A percentile compares a stretch with the other conserved stretches of the same genome.
Conservation (phyloP, 805 yeast genomes). For the Wickerhamiella lipophila region DNA sequence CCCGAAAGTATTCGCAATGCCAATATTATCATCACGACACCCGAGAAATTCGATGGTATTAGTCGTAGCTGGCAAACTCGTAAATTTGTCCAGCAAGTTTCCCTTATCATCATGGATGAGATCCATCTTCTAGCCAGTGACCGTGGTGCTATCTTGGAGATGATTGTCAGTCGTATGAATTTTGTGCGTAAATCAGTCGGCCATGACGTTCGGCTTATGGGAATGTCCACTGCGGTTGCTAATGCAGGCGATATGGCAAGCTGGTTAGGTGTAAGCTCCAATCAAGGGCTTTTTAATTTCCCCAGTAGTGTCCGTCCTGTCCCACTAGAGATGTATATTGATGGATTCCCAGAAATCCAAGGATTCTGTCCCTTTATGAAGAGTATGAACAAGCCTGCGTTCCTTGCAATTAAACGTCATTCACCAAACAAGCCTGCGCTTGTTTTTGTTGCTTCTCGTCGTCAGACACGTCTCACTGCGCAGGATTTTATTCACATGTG, state of each 20-base stretch:
- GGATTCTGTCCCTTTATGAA: conserved; percentile 79
- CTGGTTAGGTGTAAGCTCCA: conserved; percentile 57
- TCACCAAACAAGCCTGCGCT: conserved; percentile 75
- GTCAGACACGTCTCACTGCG: conserved; percentile 73
- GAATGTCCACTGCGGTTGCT: conserved; percentile 77
- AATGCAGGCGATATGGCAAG: conserved; percentile 79
- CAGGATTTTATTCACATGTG: conserved; percentile 64
- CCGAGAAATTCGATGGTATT: conserved; percentile 79
- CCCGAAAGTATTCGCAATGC: conserved; percentile 53
- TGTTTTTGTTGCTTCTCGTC: conserved; percentile 72
- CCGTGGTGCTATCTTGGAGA: conserved; percentile 75
- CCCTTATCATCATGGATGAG: conserved; percentile 75
- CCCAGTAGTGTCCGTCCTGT: conserved; percentile 77
- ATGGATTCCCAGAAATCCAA: conserved; percentile 70
- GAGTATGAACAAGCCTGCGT: conserved; percentile 81
- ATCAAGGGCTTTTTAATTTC: conserved; percentile 56
- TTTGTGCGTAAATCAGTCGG: conserved; percentile 50
- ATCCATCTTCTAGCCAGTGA: conserved; percentile 74
- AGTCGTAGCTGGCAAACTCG: conserved; percentile 77
- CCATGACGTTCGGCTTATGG: conserved; percentile 51
- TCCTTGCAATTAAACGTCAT: conserved; percentile 82
- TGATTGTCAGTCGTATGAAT: conserved; percentile 82
- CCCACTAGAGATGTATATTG: conserved; percentile 75
- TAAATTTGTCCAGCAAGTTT: conserved; percentile 59
- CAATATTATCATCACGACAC: conserved; percentile 68